phyloP scores from a whole-genome alignment of 805 yeast genomes.

The Candida nemodendra region DNA sequence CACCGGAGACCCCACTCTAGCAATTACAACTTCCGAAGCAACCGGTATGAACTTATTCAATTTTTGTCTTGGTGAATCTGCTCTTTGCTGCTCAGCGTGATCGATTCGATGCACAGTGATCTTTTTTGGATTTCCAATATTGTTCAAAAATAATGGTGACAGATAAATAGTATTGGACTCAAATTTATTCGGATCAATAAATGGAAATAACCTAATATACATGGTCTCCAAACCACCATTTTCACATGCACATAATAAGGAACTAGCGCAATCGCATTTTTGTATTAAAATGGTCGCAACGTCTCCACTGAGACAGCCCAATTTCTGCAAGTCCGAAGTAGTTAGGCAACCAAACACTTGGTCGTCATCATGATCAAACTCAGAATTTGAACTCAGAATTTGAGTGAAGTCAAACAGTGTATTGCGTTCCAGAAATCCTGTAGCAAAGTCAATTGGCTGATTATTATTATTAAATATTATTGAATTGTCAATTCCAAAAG shows the following conservation, averaged over 20 bases:
- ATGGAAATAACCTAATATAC: slow-evolving; percentile 50
- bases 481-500: slow-evolving; percentile 18
- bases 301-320: slow-evolving; percentile 73
- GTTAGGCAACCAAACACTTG: slow-evolving; percentile 46
- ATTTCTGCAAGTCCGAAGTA: slow-evolving; percentile 48
- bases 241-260: slow-evolving; percentile 18
- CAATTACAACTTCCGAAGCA: slow-evolving; percentile 64
- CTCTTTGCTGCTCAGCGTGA: slow-evolving; percentile 26
- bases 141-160: slow-evolving; percentile 61
- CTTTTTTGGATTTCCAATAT: slow-evolving; percentile 38
- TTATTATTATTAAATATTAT: slow-evolving; percentile 7
- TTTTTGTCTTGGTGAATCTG: slow-evolving; percentile 21
- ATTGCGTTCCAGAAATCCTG: slow-evolving; percentile 7
- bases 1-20: slow-evolving; percentile 66
- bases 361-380: slow-evolving; percentile 40
- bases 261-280: slow-evolving; percentile 18
- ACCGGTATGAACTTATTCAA: slow-evolving; percentile 34
- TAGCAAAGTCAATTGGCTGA: slow-evolving; percentile 13
- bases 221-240: slow-evolving; percentile 4
- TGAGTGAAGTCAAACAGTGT: slow-evolving; percentile 21
- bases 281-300: slow-evolving; percentile 38
- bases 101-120: slow-evolving; percentile 16
- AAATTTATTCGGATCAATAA: slow-evolving; percentile 60
- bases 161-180: slow-evolving; percentile 43
- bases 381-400: slow-evolving; percentile 10